phyloP scores from a whole-genome alignment of 208 protist genomes.

The Trypanosoma brucei region DNA sequence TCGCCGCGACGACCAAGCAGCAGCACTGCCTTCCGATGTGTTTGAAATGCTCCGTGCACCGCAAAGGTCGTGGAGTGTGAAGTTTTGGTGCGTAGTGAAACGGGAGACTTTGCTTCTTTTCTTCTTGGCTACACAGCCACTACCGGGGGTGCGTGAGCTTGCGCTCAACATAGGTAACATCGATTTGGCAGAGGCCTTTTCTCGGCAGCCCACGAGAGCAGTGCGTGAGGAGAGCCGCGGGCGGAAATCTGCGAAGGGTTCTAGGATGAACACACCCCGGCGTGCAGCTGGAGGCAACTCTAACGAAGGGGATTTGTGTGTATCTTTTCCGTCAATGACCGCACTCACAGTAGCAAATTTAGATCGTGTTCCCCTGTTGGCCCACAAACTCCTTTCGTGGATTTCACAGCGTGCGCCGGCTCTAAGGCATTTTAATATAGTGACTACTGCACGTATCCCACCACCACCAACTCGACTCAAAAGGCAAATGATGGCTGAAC shows the following conservation, averaged over 20 bases:
- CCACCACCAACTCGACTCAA: conserved; percentile 6
- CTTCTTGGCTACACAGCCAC: conserved; percentile 28
- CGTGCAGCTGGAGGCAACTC: background rate
- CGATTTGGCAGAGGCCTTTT: conserved; percentile 21
- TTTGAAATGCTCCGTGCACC: conserved; percentile 40
- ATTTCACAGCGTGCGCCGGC: conserved; percentile 39
- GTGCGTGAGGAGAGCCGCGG: conserved; percentile 1
- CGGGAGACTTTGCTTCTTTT: conserved; percentile 29
- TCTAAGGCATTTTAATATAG: conserved; percentile 59
- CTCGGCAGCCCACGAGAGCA: conserved; percentile 8
- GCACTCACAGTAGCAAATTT: conserved; percentile 63
- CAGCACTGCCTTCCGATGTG: conserved; percentile 48
- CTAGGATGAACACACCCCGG: conserved; percentile 3
- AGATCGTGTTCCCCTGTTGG: conserved; percentile 27
- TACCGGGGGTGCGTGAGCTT: conserved; percentile 48
- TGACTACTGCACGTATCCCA: conserved; percentile 45
- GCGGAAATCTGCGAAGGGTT: conserved; percentile 12
- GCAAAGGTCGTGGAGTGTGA: conserved; percentile 42
- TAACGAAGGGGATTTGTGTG: conserved; percentile 22
- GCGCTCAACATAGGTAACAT: conserved; percentile 55
- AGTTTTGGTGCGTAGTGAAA: conserved; percentile 69
- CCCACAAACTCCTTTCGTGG: conserved; percentile 35
- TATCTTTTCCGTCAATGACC: conserved; percentile 38
- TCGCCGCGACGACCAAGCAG: conserved; percentile 25
- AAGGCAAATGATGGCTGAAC: background rate